Conservation (phyloP, 768 basidiomycete genomes). For the Collybiopsis luxurians region DNA sequence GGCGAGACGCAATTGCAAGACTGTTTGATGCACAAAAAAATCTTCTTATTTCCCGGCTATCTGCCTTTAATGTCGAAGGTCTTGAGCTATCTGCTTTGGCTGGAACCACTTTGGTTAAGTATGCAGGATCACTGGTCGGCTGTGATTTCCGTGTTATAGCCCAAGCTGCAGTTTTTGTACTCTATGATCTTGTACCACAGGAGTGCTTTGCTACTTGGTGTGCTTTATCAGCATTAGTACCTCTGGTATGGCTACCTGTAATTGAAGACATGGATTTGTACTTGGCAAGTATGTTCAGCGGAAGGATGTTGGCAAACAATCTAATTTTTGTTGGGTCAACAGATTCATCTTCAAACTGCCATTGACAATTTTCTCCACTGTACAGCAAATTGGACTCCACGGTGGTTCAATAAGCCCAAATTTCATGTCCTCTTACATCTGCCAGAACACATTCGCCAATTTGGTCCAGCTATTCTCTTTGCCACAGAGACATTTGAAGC, state of each 20-base stretch:
- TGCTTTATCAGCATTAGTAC: background rate
- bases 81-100: background rate
- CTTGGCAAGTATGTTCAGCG: background rate
- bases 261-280: constrained; percentile 3
- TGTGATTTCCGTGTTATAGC: constrained; percentile 17
- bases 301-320: background rate
- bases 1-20: constrained; percentile 11
- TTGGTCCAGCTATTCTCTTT: constrained; percentile 1
- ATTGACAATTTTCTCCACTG: constrained; percentile 18
- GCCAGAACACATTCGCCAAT: constrained; percentile 16
- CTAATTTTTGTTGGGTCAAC: background rate
- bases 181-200: constrained; percentile 9
- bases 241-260: constrained; percentile 7
- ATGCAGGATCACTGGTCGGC: constrained; percentile 13
- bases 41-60: background rate
- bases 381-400: constrained; percentile 17
- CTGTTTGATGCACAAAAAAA: background rate
- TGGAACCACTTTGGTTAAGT: constrained; percentile 10
- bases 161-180: constrained; percentile 14
- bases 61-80: background rate
- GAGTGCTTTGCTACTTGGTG: background rate
- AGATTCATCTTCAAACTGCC: constrained; percentile 10
- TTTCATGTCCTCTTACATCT: constrained; percentile 25
- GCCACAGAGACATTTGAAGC: constrained; percentile 21
- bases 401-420: constrained; percentile 12